phyloP scores from a whole-genome alignment of 345 rosid genomes.

The Syzygium aqueum region DNA sequence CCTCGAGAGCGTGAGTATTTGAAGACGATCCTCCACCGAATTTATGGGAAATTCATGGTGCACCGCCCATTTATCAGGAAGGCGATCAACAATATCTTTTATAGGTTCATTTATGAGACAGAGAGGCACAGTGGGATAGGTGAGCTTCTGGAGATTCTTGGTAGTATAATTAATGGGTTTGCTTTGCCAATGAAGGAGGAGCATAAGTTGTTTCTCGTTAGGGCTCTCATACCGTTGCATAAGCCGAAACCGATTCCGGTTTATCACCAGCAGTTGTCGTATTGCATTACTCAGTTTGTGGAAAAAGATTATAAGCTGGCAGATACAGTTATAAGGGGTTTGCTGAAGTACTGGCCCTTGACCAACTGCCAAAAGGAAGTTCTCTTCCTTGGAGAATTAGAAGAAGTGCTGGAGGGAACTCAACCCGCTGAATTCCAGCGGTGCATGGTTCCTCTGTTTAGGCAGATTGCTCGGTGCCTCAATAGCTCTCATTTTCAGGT shows the following conservation, averaged over 20 bases:
- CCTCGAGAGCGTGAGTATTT: constrained; percentile 45
- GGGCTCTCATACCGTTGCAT: constrained; percentile 42
- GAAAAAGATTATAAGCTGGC: constrained; percentile 47
- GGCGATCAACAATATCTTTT: constrained; percentile 38
- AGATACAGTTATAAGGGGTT: constrained; percentile 39
- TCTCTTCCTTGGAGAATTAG: constrained; percentile 47
- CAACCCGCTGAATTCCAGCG: constrained; percentile 43
- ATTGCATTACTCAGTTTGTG: constrained; percentile 40
- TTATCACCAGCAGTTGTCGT: constrained; percentile 42
- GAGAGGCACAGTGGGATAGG: constrained; percentile 44
- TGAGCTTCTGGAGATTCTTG: constrained; percentile 41
- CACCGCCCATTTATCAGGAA: constrained; percentile 49
- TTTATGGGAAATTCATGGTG: constrained; percentile 47
- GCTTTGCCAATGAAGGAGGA: constrained; percentile 51
- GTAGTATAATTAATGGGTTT: constrained; percentile 47
- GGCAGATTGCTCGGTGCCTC: constrained; percentile 45
- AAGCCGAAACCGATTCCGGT: constrained; percentile 28
- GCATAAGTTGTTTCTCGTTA: constrained; percentile 38
- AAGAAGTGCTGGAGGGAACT: constrained; percentile 43
- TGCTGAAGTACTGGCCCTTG: constrained; percentile 44
- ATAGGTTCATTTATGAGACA: constrained; percentile 40
- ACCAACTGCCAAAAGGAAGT: constrained; percentile 47
- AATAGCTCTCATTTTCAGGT: constrained; percentile 51
- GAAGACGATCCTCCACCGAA: constrained; percentile 42
- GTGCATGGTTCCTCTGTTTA: constrained; percentile 40